A percentile compares a stretch with the other conserved stretches of the same genome.
Conservation (phyloP, 108 stramenopile species). For the Epipyxis sp. region DNA sequence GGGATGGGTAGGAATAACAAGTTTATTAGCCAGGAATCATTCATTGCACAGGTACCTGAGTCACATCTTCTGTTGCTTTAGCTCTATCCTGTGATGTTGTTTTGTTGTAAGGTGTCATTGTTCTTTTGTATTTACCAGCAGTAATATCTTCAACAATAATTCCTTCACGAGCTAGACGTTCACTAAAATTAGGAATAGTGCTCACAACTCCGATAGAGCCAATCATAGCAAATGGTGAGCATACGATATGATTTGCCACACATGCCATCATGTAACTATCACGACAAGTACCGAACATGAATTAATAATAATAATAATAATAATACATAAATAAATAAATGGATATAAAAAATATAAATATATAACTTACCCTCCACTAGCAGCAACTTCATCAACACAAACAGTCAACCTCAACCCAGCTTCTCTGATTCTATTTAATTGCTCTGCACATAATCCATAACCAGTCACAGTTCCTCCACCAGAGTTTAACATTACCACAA, state of each 20-base stretch:
- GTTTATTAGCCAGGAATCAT: too few species aligned
- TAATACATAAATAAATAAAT: too few species aligned
- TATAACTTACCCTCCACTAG: conserved; percentile 64
- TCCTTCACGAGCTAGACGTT: conserved; percentile 76
- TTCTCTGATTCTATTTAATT: conserved; percentile 71
- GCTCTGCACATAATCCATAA: conserved; percentile 83
- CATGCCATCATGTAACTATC: conserved; percentile 64
- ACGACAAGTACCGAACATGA: too few species aligned
- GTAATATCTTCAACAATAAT: conserved; percentile 88
- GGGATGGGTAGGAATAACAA: too few species aligned
- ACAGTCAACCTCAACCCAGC: conserved; percentile 75
- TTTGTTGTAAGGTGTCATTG: conserved; percentile 83
- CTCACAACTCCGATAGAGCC: conserved; percentile 51
- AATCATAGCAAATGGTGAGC: conserved; percentile 53
- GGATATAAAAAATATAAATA: too few species aligned
- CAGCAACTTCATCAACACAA: conserved; percentile 89
- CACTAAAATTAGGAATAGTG: conserved; percentile 83
- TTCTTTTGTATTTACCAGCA: conserved; percentile 85
- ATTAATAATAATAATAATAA: too few species aligned
- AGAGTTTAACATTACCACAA: conserved; percentile 69
- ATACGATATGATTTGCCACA: conserved; percentile 52
- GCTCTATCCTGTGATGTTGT: conserved; percentile 73
- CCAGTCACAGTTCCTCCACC: conserved; percentile 91
- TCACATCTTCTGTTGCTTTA: conserved; percentile 74
- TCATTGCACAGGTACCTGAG: too few species aligned